A percentile compares a stretch with the other conserved stretches of the same genome.
Evolutionary conservation across 164 flowering plant genomes (phyloP).

Genomic region (grape (Vitis vinifera)): ASM3070453v1 NC_081813.1:11431501-11432000

Average conservation of each 20-base stretch:
- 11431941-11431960: conserved; percentile 98
- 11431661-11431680: neutral
- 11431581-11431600: neutral
- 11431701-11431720: too few species aligned
- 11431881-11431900: neutral
- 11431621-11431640: neutral
- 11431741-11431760: conserved; percentile 7
- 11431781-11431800: conserved; percentile 57
- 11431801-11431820: conserved; percentile 72
- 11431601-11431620: neutral
- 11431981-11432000: conserved; percentile 62
- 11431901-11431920: conserved; percentile 1
- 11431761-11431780: conserved; percentile 83
- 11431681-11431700: neutral
- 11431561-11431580: conserved; percentile 39
- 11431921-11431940: conserved; percentile 97
- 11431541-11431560: conserved; percentile 92
- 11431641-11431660: neutral
- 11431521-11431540: conserved; percentile 89
- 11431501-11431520: conserved; percentile 90
- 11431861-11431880: too few species aligned
- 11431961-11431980: conserved; percentile 73
- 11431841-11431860: neutral
- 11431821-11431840: conserved; percentile 89
- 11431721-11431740: neutral